phyloP scores from a whole-genome alignment of 2,329 filamentous ascomycete species.

The Fusarium bulbicola region DNA sequence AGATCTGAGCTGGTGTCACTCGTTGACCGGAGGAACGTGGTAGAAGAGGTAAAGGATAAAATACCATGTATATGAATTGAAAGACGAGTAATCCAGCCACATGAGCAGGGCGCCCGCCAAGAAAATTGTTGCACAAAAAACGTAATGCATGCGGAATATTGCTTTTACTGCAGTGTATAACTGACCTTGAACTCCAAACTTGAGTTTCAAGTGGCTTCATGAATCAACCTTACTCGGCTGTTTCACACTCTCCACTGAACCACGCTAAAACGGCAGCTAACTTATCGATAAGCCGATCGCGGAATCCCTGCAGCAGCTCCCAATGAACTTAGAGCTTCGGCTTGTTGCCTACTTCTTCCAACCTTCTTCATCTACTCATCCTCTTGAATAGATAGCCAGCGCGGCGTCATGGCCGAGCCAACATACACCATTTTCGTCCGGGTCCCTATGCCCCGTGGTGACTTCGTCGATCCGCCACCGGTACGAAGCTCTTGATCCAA shows the following conservation, averaged over 20 bases:
- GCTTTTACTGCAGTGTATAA: neutral
- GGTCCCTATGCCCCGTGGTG: constrained; percentile 85
- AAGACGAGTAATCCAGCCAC: neutral
- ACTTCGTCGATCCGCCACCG: constrained; percentile 89
- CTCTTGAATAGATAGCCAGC: constrained; percentile 31
- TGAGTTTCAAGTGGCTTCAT: neutral
- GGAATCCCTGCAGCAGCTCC: constrained; percentile 33
- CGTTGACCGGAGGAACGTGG: neutral
- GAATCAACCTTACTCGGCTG: neutral
- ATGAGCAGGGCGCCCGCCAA: fast-evolving
- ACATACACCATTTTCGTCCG: constrained; percentile 83
- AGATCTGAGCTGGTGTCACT: neutral
- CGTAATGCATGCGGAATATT: neutral
- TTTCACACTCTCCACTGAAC: constrained; percentile 15
- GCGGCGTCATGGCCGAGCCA: constrained; percentile 57
- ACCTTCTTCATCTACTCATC: constrained; percentile 27
- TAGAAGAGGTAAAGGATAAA: neutral
- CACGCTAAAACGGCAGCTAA: constrained; percentile 29
- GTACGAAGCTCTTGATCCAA: constrained; percentile 58
- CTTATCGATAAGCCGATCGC: constrained; percentile 39
- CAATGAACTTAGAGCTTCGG: constrained; percentile 28
- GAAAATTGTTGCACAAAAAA: neutral
- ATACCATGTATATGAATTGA: neutral
- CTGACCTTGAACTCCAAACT: neutral
- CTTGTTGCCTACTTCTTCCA: constrained; percentile 23